Evolutionary conservation across 345 rosid species (phyloP).

Genomic region (Eucalyptus shirleyi): DNA sequence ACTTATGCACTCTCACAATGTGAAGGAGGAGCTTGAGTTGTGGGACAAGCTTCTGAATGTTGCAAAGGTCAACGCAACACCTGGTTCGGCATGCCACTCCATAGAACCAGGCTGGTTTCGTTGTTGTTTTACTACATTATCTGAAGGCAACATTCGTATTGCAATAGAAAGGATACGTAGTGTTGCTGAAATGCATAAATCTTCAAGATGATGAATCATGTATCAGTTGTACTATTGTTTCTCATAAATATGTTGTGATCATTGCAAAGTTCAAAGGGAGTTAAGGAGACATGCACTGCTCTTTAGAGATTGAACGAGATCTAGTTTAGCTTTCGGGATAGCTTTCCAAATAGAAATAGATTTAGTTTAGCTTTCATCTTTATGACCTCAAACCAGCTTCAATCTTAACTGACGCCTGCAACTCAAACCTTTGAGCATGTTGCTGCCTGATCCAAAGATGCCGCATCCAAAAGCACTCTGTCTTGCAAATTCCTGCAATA

Average conservation of each 20-base stretch:
- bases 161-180: conserved; percentile 45
- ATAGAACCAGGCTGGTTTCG: conserved; percentile 96
- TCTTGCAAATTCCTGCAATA: conserved; percentile 39
- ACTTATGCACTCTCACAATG: conserved; percentile 56
- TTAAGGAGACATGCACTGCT: not conserved
- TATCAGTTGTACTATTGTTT: not conserved
- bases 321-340: not conserved
- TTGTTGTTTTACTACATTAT: conserved; percentile 67
- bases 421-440: conserved; percentile 38
- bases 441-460: conserved; percentile 36
- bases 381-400: conserved; percentile 13
- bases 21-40: conserved; percentile 82
- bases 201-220: conserved; percentile 8
- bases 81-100: conserved; percentile 88
- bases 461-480: conserved; percentile 37
- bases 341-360: not conserved
- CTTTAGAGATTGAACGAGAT: not conserved
- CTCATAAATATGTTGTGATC: not conserved
- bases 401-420: conserved; percentile 35
- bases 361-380: not conserved
- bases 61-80: conserved; percentile 78
- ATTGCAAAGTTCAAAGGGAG: not conserved
- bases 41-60: conserved; percentile 61
- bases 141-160: conserved; percentile 47
- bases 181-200: conserved; percentile 33